Base-by-base conservation (phyloP, 176 grass and related monocot genomes). In the Triticum urartu region DNA sequence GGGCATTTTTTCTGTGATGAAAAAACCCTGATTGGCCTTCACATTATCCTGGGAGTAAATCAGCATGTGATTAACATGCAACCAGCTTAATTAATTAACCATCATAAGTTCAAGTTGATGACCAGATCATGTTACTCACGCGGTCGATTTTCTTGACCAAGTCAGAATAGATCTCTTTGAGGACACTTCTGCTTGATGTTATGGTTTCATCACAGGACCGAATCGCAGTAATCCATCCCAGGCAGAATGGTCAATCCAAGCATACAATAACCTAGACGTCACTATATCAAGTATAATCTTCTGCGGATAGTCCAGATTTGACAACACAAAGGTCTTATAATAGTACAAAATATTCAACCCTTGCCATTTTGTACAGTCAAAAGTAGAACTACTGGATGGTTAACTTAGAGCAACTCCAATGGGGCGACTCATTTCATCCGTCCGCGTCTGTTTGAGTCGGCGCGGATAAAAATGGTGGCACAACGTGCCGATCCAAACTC, bases 331-430 rank as follows among this genome's bases (percentile, higher is more conserved):
- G 13, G 73, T 40, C 40, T 38, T 8, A 4, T 50, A 72, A 71
- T 82, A 26, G 68, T 42, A 36, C 79, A 91, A 74, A 68, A 56
- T 0, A 36, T 69, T 80, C 68, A 81, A 54, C 17, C 63, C 28
- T 32, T 64, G 32, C 62, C 48, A 32, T 75, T 80, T 39, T 91
- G 7, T 64, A 39, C 38, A 77, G 78, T 91, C 89, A 85, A 88
- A 65, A 70, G 15, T 22, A 33, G 11, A 70, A 64, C 86, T 81
- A 18, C 81, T 54, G 4, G 7, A 50, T 70, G 9, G 89, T 45
- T 13, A 47, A 47, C 54, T 59, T 30, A 30, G 28, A 30, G 28
- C 28, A 30, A 30, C 28, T 30, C 28, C 28, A 30, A 30, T 30
- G 28, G 0, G 28, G 28, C 28, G 28, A 30, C 2, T 30, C 28